A percentile compares a stretch with the other conserved stretches of the same genome.
Evolutionary conservation across 73 alveolate genomes (phyloP).

Genomic region (Urostyla sp.): DNA sequence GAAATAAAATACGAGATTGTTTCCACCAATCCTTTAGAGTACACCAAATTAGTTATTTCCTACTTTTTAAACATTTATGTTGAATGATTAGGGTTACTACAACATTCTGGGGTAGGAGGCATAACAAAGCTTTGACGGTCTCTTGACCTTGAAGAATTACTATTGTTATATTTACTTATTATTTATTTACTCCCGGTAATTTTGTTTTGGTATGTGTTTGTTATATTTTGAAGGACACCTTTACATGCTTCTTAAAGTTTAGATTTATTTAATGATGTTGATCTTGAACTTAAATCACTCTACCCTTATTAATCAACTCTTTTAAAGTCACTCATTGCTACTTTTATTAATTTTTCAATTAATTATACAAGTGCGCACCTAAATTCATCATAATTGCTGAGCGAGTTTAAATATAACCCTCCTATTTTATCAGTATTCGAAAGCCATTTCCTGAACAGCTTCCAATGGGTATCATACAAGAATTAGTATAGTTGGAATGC

Average conservation of each 20-base stretch:
- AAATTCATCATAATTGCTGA: too few relatives aligned
- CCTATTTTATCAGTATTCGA: neutral
- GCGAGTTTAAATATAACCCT: neutral
- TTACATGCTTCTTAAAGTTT: neutral
- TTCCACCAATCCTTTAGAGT: conserved; percentile 7
- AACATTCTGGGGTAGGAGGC: conserved; percentile 17
- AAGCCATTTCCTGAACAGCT: conserved; percentile 33
- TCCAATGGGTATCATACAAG: conserved; percentile 49
- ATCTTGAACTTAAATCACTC: conserved; percentile 8
- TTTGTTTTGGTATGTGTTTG: conserved; percentile 23
- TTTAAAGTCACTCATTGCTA: conserved; percentile 28
- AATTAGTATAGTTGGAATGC: conserved; percentile 50
- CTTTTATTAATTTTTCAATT: conserved; percentile 31
- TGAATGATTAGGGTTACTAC: conserved; percentile 26
- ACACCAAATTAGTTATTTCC: neutral
- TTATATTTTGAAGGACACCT: conserved; percentile 19
- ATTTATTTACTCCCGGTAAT: neutral
- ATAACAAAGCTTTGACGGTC: conserved; percentile 14
- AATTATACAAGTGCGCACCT: conserved; percentile 4
- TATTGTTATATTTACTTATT: neutral
- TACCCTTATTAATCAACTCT: conserved; percentile 1
- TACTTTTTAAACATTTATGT: conserved; percentile 19
- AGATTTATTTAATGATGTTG: neutral
- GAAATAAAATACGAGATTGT: neutral
- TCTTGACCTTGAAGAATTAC: conserved; percentile 15